These are phyloP conservation scores for Talaromyces sp. DNA, from an alignment of 2,329 filamentous ascomycete genomes.

Conservation along the genomic window DNA sequence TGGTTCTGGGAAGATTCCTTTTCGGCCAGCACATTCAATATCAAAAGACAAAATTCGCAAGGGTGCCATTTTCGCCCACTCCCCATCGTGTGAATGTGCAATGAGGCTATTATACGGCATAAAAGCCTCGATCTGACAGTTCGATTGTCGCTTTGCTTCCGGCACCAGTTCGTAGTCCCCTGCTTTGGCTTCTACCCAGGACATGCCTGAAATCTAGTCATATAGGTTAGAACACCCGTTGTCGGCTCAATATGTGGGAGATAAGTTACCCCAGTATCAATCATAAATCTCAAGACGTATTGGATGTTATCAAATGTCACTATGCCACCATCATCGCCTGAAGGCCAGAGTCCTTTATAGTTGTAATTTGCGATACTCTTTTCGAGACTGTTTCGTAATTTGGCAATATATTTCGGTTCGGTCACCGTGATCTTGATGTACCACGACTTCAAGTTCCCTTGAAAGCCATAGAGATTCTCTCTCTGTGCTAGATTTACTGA, in stretches of 20 bases:
- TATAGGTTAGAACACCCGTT: constrained; percentile 9
- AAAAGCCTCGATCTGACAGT: constrained; percentile 91
- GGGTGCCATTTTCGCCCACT: constrained; percentile 98
- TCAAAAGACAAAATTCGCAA: constrained; percentile 91
- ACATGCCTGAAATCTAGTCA: constrained; percentile 79
- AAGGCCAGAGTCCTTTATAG: constrained; percentile 86
- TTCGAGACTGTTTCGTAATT: constrained; percentile 72
- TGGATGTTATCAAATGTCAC: constrained; percentile 95
- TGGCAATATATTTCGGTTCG: constrained; percentile 79
- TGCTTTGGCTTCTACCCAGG: constrained; percentile 85
- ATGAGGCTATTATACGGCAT: constrained; percentile 79
- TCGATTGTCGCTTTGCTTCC: constrained; percentile 69
- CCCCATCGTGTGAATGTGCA: constrained; percentile 80
- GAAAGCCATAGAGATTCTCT: constrained; percentile 90
- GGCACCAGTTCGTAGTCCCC: constrained; percentile 69
- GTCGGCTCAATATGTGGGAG: background rate
- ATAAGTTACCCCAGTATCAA: constrained; percentile 72
- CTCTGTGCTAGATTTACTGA: constrained; percentile 77
- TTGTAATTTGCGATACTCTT: constrained; percentile 63
- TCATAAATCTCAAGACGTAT: constrained; percentile 95
- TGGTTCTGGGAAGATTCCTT: constrained; percentile 94
- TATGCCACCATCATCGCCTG: constrained; percentile 60
- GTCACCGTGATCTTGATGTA: constrained; percentile 92
- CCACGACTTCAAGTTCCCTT: constrained; percentile 85
- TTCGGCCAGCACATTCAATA: constrained; percentile 96